Evolutionary conservation across 2,329 filamentous ascomycete genomes (phyloP), one percentile per base, ranked within the genome.

Genomic region (Metarhizium humberi): DNA sequence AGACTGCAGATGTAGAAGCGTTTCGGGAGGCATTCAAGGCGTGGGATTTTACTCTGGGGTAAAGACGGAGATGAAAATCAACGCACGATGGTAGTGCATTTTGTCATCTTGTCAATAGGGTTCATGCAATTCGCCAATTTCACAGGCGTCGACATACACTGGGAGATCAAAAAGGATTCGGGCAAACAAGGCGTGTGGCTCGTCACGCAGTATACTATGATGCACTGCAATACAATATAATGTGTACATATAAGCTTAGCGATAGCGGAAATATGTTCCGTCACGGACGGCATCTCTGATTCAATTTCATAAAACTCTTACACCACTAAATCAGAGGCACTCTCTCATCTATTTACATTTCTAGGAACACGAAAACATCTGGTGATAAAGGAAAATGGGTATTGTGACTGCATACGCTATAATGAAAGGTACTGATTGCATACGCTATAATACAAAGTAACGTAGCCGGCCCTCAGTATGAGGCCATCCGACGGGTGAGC

Each of bases 21-120:
- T 95, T 97, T 71, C 91, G 92, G 63, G 77, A 80, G 61, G 86
- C 86, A 1, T 99, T 95, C 66, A 85, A 89, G 71, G 77, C 82
- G 36, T 96, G 88, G 79, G 92, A 99, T 70, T 96, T 96, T 69
- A 87, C 89, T 14, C 58, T 75, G 50, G 52, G 63, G 51, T 62
- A 58, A 58, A 32, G 48, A 56, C 29, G 54, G 45, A 16, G 18
- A 25, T 25, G 25, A 25, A 25, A 34, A 11, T 34, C 32, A 11
- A 8, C 32, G 10, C 32, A 34, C 32, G 7, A 7, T 34, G 6
- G 7, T 34, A 11, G 10, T 34, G 10, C 32, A 8, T 34, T 34
- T 34, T 34, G 32, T 7, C 32, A 34, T 34, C 32, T 34, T 11
- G 7, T 34, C 32, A 11, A 34, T 34, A 11, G 6, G 7, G 32